Evolutionary conservation across 495 filamentous ascomycete species (phyloP), one percentile per base, ranked within the genome.

Genomic region (Trichodelitschia bisporula): DNA sequence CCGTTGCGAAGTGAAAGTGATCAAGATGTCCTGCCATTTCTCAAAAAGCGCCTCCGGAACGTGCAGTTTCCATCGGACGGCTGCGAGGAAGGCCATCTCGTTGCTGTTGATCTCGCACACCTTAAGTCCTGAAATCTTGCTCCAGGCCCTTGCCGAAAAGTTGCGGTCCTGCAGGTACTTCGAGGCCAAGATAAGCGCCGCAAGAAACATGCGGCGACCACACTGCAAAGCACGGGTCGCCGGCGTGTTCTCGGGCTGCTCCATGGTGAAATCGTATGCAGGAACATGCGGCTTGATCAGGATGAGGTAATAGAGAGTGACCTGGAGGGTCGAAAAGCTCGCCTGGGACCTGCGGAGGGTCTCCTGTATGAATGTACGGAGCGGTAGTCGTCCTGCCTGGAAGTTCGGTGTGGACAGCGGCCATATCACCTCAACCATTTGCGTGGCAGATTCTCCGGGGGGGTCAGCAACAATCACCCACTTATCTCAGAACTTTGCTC

Each of bases 151-250:
- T 24, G 86, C 82, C 4, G 89, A 95, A 51, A 83, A 97, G 50
- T 95, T 97, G 26, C 86, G 74, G 50, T 97, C 86, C 49, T 97
- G 86, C 24, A 95, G 60, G 49, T 92, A 97, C 55, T 97, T 97
- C 15, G 86, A 93, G 2, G 80, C 79, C 28, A 93, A 59, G 41
- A 93, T 91, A 38, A 93, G 58, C 9, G 78, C 77, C 11, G 89
- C 76, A 32, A 97, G 60, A 47, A 97, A 95, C 82, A 97, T 97
- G 26, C 86, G 75, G 34, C 86, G 77, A 31, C 86, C 86, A 57
- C 86, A 97, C 53, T 90, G 83, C 47, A 95, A 71, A 21, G 80
- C 77, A 34, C 82, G 76, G 42, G 56, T 66, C 14, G 65, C 57
- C 29, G 73, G 65, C 31, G 64, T 64, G 47, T 89, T 72, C 38